These are phyloP conservation scores for Leucaena leucocephala DNA, from an alignment of 306 rosid species.

Conservation along the genomic window DNA sequence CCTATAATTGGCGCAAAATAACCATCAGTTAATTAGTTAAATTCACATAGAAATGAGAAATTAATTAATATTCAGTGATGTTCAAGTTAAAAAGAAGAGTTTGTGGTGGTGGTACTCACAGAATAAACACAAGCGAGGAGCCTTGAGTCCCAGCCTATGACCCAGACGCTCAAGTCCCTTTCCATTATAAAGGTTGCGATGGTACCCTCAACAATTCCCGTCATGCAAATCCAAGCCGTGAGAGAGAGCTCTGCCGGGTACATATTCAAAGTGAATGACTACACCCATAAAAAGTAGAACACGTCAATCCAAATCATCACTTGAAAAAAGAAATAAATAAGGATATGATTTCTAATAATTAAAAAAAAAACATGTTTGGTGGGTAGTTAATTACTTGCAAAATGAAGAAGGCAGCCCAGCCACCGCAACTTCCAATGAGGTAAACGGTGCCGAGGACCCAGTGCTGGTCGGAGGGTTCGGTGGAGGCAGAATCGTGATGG, in stretches of 20 bases:
- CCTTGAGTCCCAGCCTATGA: slow-evolving; percentile 82
- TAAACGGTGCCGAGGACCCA: slow-evolving; percentile 78
- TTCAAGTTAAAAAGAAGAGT: neutral
- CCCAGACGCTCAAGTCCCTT: slow-evolving; percentile 82
- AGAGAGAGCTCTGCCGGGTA: slow-evolving; percentile 90
- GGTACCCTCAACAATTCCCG: slow-evolving; percentile 77
- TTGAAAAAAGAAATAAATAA: no score
- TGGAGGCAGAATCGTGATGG: slow-evolving; percentile 37
- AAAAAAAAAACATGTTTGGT: neutral
- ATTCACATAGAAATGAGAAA: neutral
- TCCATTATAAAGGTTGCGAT: slow-evolving; percentile 67
- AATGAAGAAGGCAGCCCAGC: slow-evolving; percentile 96
- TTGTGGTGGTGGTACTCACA: slow-evolving; percentile 46
- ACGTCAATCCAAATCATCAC: neutral
- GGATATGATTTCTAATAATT: neutral
- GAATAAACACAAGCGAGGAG: slow-evolving; percentile 93
- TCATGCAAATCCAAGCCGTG: slow-evolving; percentile 78
- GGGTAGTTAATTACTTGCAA: slow-evolving; percentile 57
- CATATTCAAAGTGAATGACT: slow-evolving; percentile 83
- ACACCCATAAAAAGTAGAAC: neutral
- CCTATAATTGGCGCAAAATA: slow-evolving; percentile 46
- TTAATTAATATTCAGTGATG: neutral
- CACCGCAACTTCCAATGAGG: slow-evolving; percentile 69
- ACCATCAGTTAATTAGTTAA: neutral
- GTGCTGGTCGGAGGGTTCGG: slow-evolving; percentile 58